Percentiles rank a stretch among this genome's conserved stretches.
Conservation (phyloP, 2,329 filamentous ascomycete species). For the Pseudopyrenochaeta lycopersici region DNA sequence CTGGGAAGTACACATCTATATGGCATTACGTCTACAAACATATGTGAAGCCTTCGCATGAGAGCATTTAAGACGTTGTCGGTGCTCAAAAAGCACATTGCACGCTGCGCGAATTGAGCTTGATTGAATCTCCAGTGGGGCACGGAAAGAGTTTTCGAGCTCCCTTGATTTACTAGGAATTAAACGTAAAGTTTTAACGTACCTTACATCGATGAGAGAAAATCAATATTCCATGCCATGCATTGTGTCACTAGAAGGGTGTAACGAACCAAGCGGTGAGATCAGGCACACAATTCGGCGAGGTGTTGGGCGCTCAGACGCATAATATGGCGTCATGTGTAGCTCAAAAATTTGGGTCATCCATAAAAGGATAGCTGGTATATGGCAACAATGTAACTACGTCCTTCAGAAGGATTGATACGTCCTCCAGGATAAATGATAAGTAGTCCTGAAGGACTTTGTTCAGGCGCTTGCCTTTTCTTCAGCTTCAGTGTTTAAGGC, state of each 20-base stretch:
- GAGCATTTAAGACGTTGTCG: too few species aligned
- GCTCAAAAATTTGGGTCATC: neutral
- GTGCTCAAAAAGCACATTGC: too few species aligned
- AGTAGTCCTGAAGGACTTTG: neutral
- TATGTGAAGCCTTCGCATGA: too few species aligned
- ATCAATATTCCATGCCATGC: conserved; percentile 11
- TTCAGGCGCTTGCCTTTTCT: neutral
- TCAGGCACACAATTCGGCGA: conserved; percentile 26
- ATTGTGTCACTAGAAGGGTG: conserved; percentile 1
- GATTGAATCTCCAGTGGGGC: too few species aligned
- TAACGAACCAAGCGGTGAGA: conserved; percentile 16
- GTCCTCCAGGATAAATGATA: neutral
- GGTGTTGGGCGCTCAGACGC: conserved; percentile 14
- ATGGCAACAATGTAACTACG: too few species aligned
- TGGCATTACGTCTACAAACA: too few species aligned
- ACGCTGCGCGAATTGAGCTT: too few species aligned
- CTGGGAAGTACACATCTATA: too few species aligned
- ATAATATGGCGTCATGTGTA: neutral
- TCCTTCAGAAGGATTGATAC: neutral
- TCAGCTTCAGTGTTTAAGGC: neutral
- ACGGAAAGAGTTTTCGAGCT: too few species aligned
- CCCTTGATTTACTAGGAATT: too few species aligned
- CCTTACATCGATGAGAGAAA: conserved; percentile 15
- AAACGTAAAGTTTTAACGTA: conserved; percentile 1
- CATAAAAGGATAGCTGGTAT: too few species aligned